phyloP scores from a whole-genome alignment of 345 rosid genomes.

The Luvunga scandens region DNA sequence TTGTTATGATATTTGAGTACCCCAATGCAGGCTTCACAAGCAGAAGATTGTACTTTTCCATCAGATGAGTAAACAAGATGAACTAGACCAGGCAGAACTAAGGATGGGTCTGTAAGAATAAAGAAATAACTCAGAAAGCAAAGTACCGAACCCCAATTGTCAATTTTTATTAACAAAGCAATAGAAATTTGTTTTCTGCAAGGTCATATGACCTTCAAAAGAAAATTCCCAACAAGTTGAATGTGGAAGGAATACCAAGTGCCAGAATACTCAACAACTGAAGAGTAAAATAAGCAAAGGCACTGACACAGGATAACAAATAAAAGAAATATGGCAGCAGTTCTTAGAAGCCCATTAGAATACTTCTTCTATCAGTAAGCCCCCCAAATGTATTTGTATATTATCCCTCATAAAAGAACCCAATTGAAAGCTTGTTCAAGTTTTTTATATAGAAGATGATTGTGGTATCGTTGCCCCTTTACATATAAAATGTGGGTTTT shows the following conservation, averaged over 20 bases:
- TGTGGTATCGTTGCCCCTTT: neutral
- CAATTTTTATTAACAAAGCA: slow-evolving; percentile 11
- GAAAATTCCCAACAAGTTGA: neutral
- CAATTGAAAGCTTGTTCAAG: neutral
- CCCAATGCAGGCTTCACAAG: slow-evolving; percentile 49
- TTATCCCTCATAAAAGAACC: neutral
- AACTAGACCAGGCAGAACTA: slow-evolving; percentile 61
- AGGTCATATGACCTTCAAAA: neutral
- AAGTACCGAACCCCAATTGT: neutral
- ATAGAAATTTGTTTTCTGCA: neutral
- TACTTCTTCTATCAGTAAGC: neutral
- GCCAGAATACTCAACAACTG: neutral
- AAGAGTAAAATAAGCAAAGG: neutral
- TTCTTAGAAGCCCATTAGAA: neutral
- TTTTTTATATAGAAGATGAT: neutral
- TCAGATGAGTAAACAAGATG: slow-evolving; percentile 52
- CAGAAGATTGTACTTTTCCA: slow-evolving; percentile 41
- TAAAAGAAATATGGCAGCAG: neutral
- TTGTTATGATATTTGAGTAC: slow-evolving; percentile 59
- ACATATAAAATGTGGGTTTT: neutral
- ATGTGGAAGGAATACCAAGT: neutral
- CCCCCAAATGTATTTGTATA: neutral
- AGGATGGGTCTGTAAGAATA: slow-evolving; percentile 60
- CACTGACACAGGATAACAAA: neutral
- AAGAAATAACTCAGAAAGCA: slow-evolving; percentile 11